Conservation (phyloP, 2,329 filamentous ascomycete species). For the Pyrenophora graminea region DNA sequence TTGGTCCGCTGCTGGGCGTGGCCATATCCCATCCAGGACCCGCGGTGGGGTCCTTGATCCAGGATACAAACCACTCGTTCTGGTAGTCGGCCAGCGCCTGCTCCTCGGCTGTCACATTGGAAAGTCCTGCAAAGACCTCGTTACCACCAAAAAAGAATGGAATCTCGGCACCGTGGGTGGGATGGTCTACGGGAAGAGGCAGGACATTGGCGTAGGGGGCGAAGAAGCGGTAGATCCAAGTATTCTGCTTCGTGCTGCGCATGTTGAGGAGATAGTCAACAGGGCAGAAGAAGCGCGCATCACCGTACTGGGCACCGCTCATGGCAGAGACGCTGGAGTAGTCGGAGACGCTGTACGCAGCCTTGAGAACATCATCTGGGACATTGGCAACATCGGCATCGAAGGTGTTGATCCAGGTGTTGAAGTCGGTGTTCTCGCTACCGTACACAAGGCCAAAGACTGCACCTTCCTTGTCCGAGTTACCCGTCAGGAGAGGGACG, state of each 20-base stretch:
- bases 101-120: constrained; percentile 45
- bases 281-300: constrained; percentile 53
- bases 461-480: constrained; percentile 33
- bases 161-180: constrained; percentile 50
- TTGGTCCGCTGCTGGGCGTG: constrained; percentile 32
- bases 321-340: constrained; percentile 47
- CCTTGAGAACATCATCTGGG: constrained; percentile 39
- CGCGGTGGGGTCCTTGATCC: constrained; percentile 51
- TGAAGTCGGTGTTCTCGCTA: constrained; percentile 41
- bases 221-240: constrained; percentile 53
- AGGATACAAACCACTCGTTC: constrained; percentile 51
- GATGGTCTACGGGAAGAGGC: constrained; percentile 37
- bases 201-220: constrained; percentile 45
- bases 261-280: constrained; percentile 45
- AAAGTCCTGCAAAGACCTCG: constrained; percentile 45
- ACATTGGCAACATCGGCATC: constrained; percentile 49
- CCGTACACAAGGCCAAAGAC: constrained; percentile 33
- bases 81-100: constrained; percentile 51
- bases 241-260: constrained; percentile 45
- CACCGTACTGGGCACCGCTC: constrained; percentile 51
- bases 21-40: constrained; percentile 50
- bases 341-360: constrained; percentile 44
- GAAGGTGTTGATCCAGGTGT: constrained; percentile 52
- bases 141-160: constrained; percentile 55
- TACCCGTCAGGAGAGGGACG: constrained; percentile 32